Percentiles rank a stretch among this genome's conserved stretches.
Evolutionary conservation across 768 basidiomycete genomes (phyloP).

Genomic region (Phylloporus scabripes): DNA sequence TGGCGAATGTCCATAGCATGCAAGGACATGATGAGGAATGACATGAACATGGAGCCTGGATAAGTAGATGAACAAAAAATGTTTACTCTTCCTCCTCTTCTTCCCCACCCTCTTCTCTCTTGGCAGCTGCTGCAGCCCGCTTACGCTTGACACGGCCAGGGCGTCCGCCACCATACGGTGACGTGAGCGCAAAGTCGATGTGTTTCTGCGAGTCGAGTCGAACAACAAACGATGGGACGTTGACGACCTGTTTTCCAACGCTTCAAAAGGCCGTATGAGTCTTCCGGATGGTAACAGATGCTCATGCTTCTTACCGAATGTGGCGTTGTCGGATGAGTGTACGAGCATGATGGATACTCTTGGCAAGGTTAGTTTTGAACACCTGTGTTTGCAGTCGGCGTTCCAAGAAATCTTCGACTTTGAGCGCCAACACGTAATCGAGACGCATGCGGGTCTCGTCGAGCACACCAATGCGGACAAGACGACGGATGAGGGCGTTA

Average conservation of each 20-base stretch:
- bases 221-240: constrained; percentile 97
- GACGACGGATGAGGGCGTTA: constrained; percentile 91
- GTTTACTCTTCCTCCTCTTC: constrained; percentile 86
- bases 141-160: constrained; percentile 98
- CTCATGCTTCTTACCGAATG: constrained; percentile 67
- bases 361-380: constrained; percentile 97
- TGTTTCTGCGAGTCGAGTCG: constrained; percentile 99
- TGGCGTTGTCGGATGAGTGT: constrained; percentile 97
- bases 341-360: constrained; percentile 98
- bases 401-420: constrained; percentile 99
- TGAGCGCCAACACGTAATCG: constrained; percentile 99
- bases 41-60: constrained; percentile 25
- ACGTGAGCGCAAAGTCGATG: constrained; percentile 97
- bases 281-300: not conserved
- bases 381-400: constrained; percentile 98
- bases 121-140: constrained; percentile 89
- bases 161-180: constrained; percentile 93
- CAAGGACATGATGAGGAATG: constrained; percentile 26
- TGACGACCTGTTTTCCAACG: constrained; percentile 98
- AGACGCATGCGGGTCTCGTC: constrained; percentile 99
- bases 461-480: constrained; percentile 99
- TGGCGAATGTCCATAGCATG: constrained; percentile 29
- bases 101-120: constrained; percentile 85
- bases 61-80: constrained; percentile 19
- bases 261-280: constrained; percentile 34